Percentiles rank a stretch among this genome's conserved stretches.
These are phyloP conservation scores for Penicillium cosmopolitanum DNA, from an alignment of 495 filamentous ascomycete genomes.

Conservation along the genomic window DNA sequence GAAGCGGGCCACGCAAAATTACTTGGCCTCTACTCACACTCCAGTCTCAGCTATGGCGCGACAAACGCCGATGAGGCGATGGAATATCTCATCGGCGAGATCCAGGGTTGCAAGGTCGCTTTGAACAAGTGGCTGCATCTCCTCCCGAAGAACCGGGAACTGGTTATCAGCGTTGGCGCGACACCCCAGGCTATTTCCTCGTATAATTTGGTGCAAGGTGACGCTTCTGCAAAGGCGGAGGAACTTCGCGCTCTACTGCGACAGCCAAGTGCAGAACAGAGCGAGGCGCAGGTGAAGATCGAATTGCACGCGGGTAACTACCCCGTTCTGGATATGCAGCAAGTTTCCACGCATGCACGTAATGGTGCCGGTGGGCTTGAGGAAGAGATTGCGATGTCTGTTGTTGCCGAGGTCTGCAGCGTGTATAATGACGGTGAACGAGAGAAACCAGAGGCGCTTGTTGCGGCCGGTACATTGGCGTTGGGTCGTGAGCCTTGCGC, in stretches of 20 bases:
- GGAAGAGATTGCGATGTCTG: slow-evolving; percentile 65
- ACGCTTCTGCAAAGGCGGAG: slow-evolving; percentile 19
- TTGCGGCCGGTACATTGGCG: slow-evolving; percentile 72
- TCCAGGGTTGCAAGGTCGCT: slow-evolving; percentile 58
- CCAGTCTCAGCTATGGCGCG: slow-evolving; percentile 70
- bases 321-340: slow-evolving; percentile 79
- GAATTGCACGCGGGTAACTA: slow-evolving; percentile 78
- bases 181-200: slow-evolving; percentile 74
- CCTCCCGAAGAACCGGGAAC: slow-evolving; percentile 28
- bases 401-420: slow-evolving; percentile 73
- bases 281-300: slow-evolving; percentile 44
- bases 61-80: slow-evolving; percentile 58
- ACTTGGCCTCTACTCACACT: slow-evolving; percentile 77
- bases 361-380: slow-evolving; percentile 41
- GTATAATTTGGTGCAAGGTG: slow-evolving; percentile 42
- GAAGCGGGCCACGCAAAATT: slow-evolving; percentile 45
- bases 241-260: slow-evolving; percentile 27
- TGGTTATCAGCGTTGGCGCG: slow-evolving; percentile 76
- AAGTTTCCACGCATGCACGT: slow-evolving; percentile 71
- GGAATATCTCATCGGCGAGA: slow-evolving; percentile 60
- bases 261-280: slow-evolving; percentile 15
- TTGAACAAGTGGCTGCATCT: slow-evolving; percentile 39
- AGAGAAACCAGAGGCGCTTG: slow-evolving; percentile 62
- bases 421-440: slow-evolving; percentile 62
- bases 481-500: slow-evolving; percentile 77